Conservation (phyloP, 2,329 filamentous ascomycete species). For the Triangularia setosa region DNA sequence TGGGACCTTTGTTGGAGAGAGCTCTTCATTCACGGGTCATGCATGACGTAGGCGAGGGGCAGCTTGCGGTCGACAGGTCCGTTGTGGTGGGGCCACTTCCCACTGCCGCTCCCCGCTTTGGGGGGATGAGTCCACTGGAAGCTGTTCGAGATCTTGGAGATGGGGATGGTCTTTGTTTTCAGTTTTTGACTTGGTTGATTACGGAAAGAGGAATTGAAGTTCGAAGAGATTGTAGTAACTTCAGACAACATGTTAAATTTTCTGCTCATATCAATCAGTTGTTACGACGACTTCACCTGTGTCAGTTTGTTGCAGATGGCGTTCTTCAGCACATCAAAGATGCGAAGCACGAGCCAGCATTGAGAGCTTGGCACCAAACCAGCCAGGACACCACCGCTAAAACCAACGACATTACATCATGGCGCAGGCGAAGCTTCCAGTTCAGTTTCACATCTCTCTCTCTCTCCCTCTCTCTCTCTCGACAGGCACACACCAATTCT, state of each 20-base stretch:
- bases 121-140: background rate
- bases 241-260: background rate
- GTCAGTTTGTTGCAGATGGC: background rate
- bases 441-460: background rate
- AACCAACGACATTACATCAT: constrained; percentile 10
- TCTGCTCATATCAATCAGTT: background rate
- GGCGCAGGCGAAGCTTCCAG: constrained; percentile 1
- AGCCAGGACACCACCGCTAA: background rate
- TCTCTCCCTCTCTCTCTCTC: background rate
- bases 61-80: background rate
- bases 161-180: background rate
- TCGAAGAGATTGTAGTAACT: too few relatives aligned
- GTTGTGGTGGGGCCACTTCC: background rate
- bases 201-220: background rate
- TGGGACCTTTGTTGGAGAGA: background rate
- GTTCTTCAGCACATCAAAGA: background rate
- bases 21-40: constrained; percentile 16
- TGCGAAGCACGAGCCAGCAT: background rate
- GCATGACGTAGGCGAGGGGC: constrained; percentile 22
- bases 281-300: too few relatives aligned
- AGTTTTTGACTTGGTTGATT: background rate
- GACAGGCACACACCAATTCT: background rate
- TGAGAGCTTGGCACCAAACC: constrained; percentile 7
- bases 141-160: background rate
- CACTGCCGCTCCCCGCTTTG: background rate